phyloP scores from a whole-genome alignment of 129 eudicot genomes.

The Glebionis coronaria region DNA sequence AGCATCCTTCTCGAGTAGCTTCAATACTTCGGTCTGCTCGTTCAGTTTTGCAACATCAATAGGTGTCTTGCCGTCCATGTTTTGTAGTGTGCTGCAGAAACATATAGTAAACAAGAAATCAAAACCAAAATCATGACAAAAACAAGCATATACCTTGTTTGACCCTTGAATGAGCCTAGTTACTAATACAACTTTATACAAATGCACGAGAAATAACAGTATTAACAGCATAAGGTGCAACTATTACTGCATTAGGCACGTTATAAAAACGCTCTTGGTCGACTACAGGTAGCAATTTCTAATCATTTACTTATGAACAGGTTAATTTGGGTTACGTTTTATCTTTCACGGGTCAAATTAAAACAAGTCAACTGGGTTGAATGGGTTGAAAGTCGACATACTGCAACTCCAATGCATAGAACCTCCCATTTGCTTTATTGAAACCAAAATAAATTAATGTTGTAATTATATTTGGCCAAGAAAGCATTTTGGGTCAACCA shows the following conservation, averaged over 20 bases:
- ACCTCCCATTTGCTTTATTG: no score
- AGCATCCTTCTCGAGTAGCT: constrained; percentile 87
- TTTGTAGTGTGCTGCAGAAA: constrained; percentile 75
- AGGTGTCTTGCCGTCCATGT: constrained; percentile 92
- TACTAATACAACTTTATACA: not conserved
- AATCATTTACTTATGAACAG: not conserved
- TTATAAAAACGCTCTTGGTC: not conserved
- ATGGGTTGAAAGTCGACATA: no score
- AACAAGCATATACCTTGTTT: constrained; percentile 8
- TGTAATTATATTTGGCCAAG: no score
- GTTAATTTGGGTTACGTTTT: not conserved
- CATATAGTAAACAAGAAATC: no score
- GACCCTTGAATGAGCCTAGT: constrained; percentile 1
- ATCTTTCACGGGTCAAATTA: not conserved
- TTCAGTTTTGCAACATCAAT: constrained; percentile 90
- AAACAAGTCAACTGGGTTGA: not conserved
- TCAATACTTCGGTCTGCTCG: constrained; percentile 66
- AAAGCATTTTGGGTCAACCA: no score
- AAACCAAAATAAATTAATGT: no score
- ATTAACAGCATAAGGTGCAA: not conserved
- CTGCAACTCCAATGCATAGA: no score
- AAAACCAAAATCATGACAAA: not conserved
- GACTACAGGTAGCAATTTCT: not conserved
- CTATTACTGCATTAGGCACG: not conserved
- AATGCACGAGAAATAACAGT: not conserved